Base-by-base conservation (phyloP, 129 eudicot genomes). In the Centella asiatica region DNA sequence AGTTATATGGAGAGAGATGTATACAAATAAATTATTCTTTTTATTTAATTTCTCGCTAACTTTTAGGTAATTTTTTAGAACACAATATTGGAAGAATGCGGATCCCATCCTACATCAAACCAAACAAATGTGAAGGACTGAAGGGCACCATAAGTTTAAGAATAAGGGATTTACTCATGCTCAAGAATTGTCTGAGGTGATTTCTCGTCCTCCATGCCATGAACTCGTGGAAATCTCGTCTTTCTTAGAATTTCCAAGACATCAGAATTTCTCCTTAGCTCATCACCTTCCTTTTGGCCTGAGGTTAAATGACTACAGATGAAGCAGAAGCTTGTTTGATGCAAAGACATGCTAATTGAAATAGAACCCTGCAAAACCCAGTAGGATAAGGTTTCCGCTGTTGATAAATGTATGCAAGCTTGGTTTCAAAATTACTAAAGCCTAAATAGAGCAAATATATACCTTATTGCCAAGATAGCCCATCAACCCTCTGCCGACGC, bases 381-480 rank as follows among this genome's bases (percentile, higher is more conserved):
- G 56, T 23, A 31, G 24, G 57, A 53, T 42, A 25, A 65, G 49
- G 61, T 25, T 26, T 13, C 63, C 27, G 33, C 32, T 23, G 54
- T 57, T 48, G 15, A 56, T 11, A 52, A 48, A 4, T 60, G 18
- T 28, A 34, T 2, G 28, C 5, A 45, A 55, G 34, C 2, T 33
- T 64, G 44, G 17, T 18, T 26, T 56, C 14, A 11, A 37, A 25
- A 44, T 39, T 5, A 24, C 3, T 0, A 40, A 56, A 36, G 28
- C 2, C 17, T 31, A 24, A 18, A 5, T 29, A 62, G 48, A 51
- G 31, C 17, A 24, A 25, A 36, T 31, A 24, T 28, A 66, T 68
- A 90, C 98, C 96, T 93, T 93, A 67, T 93, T 93, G 36, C 99
- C 99, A 54, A 93, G 99, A 82, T 93, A 93, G 17, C 99, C 99